Evolutionary conservation across 2,329 filamentous ascomycete genomes (phyloP).

Genomic region (Exserohilum rostratum): DNA sequence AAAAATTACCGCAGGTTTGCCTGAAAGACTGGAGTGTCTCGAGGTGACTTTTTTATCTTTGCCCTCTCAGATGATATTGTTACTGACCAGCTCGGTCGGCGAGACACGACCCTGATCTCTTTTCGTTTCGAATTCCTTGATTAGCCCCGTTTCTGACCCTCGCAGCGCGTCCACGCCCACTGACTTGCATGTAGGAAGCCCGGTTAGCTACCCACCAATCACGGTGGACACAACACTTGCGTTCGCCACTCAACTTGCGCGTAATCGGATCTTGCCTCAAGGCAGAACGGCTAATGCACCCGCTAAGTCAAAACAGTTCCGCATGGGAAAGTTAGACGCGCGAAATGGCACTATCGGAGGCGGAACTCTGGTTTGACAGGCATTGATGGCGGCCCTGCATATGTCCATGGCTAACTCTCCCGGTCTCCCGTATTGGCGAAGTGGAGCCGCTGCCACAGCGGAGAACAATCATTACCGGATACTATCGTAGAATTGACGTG

Average conservation of each 20-base stretch:
- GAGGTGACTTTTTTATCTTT: background rate
- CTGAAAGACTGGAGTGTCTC: background rate
- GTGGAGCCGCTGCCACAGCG: background rate
- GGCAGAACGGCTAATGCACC: background rate
- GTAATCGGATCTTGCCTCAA: background rate
- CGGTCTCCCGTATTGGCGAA: background rate
- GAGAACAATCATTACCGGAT: background rate
- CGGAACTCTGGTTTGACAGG: background rate
- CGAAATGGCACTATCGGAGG: background rate
- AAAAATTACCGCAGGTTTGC: background rate
- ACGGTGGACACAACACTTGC: background rate
- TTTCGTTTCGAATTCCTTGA: constrained; percentile 9
- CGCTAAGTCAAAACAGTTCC: background rate
- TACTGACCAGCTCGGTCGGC: background rate
- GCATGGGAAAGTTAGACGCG: background rate
- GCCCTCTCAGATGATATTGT: background rate
- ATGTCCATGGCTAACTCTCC: background rate
- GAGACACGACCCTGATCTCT: background rate
- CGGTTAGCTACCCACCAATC: background rate
- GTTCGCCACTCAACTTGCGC: constrained; percentile 1
- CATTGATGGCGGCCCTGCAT: background rate
- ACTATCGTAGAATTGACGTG: too few relatives aligned
- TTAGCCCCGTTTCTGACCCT: background rate
- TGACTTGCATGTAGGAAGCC: background rate
- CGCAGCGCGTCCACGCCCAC: background rate